Percentiles rank a stretch among this genome's conserved stretches.
phyloP scores from a whole-genome alignment of 1,139 yeast species.

The Scheffersomyces cryptocercus region DNA sequence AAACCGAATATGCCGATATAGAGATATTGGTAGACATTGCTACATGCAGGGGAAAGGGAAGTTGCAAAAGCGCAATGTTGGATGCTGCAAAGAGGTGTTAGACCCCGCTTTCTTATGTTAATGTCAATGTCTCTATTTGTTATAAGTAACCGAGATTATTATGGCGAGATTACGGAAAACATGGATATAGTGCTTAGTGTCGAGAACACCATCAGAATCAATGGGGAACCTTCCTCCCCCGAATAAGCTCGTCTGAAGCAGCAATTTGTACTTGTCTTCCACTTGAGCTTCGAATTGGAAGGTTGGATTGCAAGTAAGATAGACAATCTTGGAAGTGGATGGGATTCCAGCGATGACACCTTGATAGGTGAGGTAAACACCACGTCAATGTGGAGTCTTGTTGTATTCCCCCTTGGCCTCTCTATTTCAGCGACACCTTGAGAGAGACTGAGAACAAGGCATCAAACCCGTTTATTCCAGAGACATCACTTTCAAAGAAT shows the following conservation, averaged over 20 bases:
- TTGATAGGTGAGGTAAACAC: conserved; percentile 42
- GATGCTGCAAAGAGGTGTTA: too few species aligned
- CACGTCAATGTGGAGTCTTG: conserved; percentile 38
- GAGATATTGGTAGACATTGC: too few species aligned
- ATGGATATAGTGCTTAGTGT: conserved; percentile 54
- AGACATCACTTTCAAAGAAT: conserved; percentile 29
- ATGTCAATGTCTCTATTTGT: too few species aligned
- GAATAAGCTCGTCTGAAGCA: conserved; percentile 39
- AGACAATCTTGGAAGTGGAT: conserved; percentile 36
- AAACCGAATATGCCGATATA: too few species aligned
- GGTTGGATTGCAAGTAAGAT: conserved; percentile 48
- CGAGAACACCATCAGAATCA: conserved; percentile 37
- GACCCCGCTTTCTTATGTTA: too few species aligned
- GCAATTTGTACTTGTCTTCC: conserved; percentile 46
- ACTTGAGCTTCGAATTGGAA: conserved; percentile 39
- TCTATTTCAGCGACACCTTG: conserved; percentile 40
- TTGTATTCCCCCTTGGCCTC: conserved; percentile 50
- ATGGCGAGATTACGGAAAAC: conserved; percentile 15
- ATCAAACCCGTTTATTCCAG: conserved; percentile 42
- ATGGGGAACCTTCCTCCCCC: conserved; percentile 59
- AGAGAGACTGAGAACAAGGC: conserved; percentile 37
- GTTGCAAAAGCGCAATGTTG: too few species aligned
- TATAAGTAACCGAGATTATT: too few species aligned
- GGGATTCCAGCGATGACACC: conserved; percentile 40
- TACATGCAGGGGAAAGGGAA: too few species aligned